Conservation (phyloP, 1,284 basidiomycete genomes). For the Jaminaea rosea region DNA sequence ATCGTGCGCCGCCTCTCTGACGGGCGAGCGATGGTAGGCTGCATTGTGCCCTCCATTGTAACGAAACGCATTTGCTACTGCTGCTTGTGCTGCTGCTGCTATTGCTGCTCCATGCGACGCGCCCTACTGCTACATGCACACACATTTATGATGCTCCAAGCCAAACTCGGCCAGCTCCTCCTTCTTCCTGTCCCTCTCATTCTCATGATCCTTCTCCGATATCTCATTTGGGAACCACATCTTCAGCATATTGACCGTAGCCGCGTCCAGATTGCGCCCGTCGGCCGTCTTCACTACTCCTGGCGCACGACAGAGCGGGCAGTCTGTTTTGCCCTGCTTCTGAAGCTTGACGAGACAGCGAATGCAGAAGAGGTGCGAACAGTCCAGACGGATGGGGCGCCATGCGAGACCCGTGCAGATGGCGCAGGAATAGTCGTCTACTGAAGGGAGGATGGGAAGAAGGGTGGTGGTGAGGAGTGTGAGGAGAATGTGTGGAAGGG, state of each 20-base stretch:
- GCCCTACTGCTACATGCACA: too few relatives aligned
- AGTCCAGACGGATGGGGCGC: slow-evolving; percentile 61
- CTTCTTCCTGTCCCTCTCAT: slow-evolving; percentile 42
- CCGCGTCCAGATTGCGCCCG: slow-evolving; percentile 61
- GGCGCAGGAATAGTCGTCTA: slow-evolving; percentile 60
- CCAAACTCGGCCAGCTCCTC: slow-evolving; percentile 2
- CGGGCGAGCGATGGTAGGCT: too few relatives aligned
- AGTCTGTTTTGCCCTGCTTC: slow-evolving; percentile 66
- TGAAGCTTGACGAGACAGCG: slow-evolving; percentile 90
- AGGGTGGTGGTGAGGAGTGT: slow-evolving; percentile 76
- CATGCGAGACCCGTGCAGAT: slow-evolving; percentile 50
- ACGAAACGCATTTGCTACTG: too few relatives aligned
- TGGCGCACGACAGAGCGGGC: slow-evolving; percentile 64
- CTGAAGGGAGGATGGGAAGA: slow-evolving; percentile 69
- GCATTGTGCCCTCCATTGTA: too few relatives aligned
- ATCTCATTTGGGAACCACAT: slow-evolving; percentile 88
- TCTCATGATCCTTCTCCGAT: slow-evolving; percentile 64
- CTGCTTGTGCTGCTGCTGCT: too few relatives aligned
- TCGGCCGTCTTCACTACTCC: slow-evolving; percentile 38
- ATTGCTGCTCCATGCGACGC: too few relatives aligned
- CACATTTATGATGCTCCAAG: neutral
- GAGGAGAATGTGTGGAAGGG: slow-evolving; percentile 67
- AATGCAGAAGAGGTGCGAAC: slow-evolving; percentile 83
- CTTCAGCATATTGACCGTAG: slow-evolving; percentile 72
- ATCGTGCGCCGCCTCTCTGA: too few relatives aligned